A percentile compares a stretch with the other conserved stretches of the same genome.
phyloP scores from a whole-genome alignment of 2,329 filamentous ascomycete species.

The Colletotrichum gigasporum region DNA sequence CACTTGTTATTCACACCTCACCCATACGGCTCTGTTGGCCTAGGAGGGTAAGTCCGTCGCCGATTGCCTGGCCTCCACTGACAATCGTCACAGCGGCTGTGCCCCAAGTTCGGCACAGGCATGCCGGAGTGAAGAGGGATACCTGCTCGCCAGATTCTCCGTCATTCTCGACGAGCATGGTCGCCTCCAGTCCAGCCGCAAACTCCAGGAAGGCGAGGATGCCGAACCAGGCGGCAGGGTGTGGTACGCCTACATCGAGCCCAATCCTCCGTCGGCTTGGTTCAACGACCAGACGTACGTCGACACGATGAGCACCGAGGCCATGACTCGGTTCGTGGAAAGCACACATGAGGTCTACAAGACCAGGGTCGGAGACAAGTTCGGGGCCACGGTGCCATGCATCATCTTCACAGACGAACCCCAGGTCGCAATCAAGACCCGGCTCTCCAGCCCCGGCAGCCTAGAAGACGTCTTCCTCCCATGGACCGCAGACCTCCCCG shows the following conservation, averaged over 20 bases:
- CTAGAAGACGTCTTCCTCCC: constrained; percentile 40
- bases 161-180: constrained; percentile 37
- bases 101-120: constrained; percentile 26
- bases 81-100: background rate
- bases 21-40: constrained; percentile 27
- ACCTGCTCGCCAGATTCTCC: constrained; percentile 38
- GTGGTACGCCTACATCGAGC: constrained; percentile 45
- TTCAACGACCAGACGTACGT: constrained; percentile 43
- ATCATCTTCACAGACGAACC: constrained; percentile 46
- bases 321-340: constrained; percentile 40
- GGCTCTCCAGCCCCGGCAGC: constrained; percentile 36
- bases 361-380: constrained; percentile 38
- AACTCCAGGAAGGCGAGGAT: constrained; percentile 32
- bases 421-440: constrained; percentile 42
- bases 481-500: constrained; percentile 40
- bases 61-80: background rate
- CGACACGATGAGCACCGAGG: constrained; percentile 40
- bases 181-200: constrained; percentile 35
- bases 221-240: constrained; percentile 33
- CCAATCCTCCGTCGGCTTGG: constrained; percentile 39
- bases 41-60: constrained; percentile 20
- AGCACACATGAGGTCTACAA: constrained; percentile 43
- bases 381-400: constrained; percentile 40
- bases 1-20: constrained; percentile 40
- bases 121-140: constrained; percentile 36